These are phyloP conservation scores for Aeschynomene evenia DNA, from an alignment of 306 rosid species.

Conservation along the genomic window DNA sequence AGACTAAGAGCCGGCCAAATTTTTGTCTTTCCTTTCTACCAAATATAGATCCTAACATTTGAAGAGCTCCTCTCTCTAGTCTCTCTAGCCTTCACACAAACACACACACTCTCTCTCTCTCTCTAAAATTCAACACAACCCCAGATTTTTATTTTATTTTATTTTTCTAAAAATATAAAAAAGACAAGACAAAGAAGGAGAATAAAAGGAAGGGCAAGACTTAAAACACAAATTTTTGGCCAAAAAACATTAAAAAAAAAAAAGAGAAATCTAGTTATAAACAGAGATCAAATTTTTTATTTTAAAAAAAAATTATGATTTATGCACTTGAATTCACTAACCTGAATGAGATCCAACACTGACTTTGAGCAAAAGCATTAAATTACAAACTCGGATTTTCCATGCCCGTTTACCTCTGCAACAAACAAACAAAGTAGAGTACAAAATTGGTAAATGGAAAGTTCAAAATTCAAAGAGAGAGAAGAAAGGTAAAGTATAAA, in stretches of 20 bases:
- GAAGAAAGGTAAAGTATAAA: slow-evolving; percentile 3
- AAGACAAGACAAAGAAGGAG: background rate
- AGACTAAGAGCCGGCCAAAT: background rate
- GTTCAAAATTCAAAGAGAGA: background rate
- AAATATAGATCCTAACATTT: slow-evolving; percentile 35
- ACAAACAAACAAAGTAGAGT: slow-evolving; percentile 20
- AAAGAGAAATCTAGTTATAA: too few species aligned
- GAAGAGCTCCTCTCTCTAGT: slow-evolving; percentile 20
- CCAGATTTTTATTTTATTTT: background rate
- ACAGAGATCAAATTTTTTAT: too few species aligned
- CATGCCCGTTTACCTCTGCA: slow-evolving; percentile 28
- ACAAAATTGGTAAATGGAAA: slow-evolving; percentile 23
- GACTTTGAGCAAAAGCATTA: slow-evolving; percentile 13
- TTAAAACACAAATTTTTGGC: background rate
- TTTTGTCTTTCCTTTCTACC: slow-evolving; percentile 24
- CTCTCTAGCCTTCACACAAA: too few species aligned
- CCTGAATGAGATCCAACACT: slow-evolving; percentile 32
- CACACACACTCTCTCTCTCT: background rate
- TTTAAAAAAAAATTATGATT: background rate
- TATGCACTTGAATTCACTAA: slow-evolving; percentile 20
- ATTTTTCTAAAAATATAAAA: background rate
- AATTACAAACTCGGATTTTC: slow-evolving; percentile 17
- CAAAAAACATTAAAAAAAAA: too few species aligned
- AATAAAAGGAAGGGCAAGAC: background rate
- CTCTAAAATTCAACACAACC: slow-evolving; percentile 8